phyloP scores from a whole-genome alignment of 345 rosid genomes.

The Durio zibethinus region DNA sequence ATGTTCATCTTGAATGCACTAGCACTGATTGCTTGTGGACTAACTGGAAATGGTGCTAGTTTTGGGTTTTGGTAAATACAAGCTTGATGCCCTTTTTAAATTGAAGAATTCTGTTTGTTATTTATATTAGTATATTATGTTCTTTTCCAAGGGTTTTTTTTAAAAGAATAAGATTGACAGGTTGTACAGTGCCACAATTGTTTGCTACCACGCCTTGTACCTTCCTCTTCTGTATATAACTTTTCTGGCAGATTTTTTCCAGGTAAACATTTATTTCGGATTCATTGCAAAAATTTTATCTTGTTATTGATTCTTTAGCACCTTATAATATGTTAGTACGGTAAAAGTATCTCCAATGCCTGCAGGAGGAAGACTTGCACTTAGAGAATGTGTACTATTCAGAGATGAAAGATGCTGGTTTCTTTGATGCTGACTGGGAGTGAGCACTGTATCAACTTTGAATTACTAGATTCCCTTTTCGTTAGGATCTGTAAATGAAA shows the following conservation, averaged over 20 bases:
- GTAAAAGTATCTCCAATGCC: slow-evolving; percentile 8
- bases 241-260: slow-evolving; percentile 89
- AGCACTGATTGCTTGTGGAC: slow-evolving; percentile 57
- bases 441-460: slow-evolving; percentile 13
- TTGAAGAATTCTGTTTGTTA: background rate
- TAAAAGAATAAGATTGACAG: slow-evolving; percentile 30
- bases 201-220: slow-evolving; percentile 78
- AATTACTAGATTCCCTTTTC: background rate
- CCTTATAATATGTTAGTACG: background rate
- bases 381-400: slow-evolving; percentile 87
- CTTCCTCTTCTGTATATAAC: slow-evolving; percentile 80
- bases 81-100: background rate
- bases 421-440: slow-evolving; percentile 87
- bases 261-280: slow-evolving; percentile 35
- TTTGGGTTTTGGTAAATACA: slow-evolving; percentile 74
- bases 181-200: slow-evolving; percentile 63
- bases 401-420: slow-evolving; percentile 95
- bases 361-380: slow-evolving; percentile 77
- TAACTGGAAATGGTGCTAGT: slow-evolving; percentile 54
- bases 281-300: background rate
- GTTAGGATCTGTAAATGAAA: slow-evolving; percentile 24
- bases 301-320: background rate
- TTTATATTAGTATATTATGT: background rate
- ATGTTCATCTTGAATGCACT: slow-evolving; percentile 67
- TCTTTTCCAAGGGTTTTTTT: slow-evolving; percentile 3